Evolutionary conservation across 176 grass and related monocot genomes (phyloP), one percentile per base, ranked within the genome.

Genomic region (Bolboschoenus planiculmis): DNA sequence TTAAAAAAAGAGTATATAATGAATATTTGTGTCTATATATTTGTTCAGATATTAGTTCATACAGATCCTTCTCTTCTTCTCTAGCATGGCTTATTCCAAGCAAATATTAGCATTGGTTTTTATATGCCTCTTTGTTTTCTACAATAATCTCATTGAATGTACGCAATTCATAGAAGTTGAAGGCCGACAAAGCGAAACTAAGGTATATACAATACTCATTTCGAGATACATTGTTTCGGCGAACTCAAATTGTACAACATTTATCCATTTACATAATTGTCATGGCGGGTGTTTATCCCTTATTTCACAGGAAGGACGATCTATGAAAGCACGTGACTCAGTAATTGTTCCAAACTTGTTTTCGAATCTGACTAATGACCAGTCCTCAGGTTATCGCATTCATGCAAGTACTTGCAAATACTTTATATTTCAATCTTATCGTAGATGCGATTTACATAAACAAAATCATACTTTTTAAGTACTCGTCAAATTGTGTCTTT

Each of bases 331-430:
- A 3, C 70, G 7, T 26, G 42, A 23, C 37, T 44, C 7, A 0
- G n/a, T 21, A 74, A 23, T 74, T 27, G 3, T 74, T 21, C 8
- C 37, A 44, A 74, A 29, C 29, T 48, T 74, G 42, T 74, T 74
- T 48, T 26, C 40, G 11, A 29, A 74, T 74, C n/a, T 2, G 7
- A 48, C 3, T 27, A 16, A 15, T 46, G 42, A 74, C 23, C 4
- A 27, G 13, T 7, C 42, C 30, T 60, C 31, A 26, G 79, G 47
- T 44, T 40, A 31, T 58, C 10, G 43, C 18, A 15, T 23, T 27
- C 78, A 81, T 58, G 78, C 60, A 80, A 60, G 18, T 59, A 81
- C 20, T 79, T n/a, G 7, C 16, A 48, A 11, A 56, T 79, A 14
- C 40, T 13, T 73, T n/a, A n/a, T n/a, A n/a, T n/a, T n/a, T n/a